phyloP scores from a whole-genome alignment of 1,284 basidiomycete genomes.

The Fistulina hepatica region DNA sequence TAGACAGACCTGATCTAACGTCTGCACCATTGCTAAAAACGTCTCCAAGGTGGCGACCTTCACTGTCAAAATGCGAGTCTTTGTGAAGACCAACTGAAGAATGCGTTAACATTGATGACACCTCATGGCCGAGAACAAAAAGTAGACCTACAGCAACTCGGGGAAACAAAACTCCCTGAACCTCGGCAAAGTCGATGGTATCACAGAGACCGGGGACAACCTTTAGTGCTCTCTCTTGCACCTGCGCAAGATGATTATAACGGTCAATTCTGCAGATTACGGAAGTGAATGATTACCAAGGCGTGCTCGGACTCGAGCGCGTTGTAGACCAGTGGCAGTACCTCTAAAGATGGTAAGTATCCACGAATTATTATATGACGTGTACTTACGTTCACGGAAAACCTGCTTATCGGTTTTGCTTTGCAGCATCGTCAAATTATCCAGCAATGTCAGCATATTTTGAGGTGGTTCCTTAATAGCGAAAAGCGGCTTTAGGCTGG shows the following conservation, averaged over 20 bases:
- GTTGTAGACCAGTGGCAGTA: slow-evolving; percentile 91
- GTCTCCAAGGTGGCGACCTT: slow-evolving; percentile 86
- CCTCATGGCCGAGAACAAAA: slow-evolving; percentile 1
- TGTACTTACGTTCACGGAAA: slow-evolving; percentile 76
- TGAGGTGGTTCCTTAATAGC: slow-evolving; percentile 91
- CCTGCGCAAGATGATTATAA: slow-evolving; percentile 32
- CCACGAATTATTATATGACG: not conserved
- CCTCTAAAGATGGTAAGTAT: slow-evolving; percentile 45
- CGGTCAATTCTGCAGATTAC: slow-evolving; percentile 2
- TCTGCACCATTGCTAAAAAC: slow-evolving; percentile 88
- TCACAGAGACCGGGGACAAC: slow-evolving; percentile 84
- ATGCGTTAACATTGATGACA: slow-evolving; percentile 1
- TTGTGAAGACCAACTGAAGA: slow-evolving; percentile 74
- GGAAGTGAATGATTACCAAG: slow-evolving; percentile 32
- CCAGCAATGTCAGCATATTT: slow-evolving; percentile 88
- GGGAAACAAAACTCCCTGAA: slow-evolving; percentile 77
- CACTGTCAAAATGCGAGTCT: slow-evolving; percentile 76
- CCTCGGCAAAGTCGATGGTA: slow-evolving; percentile 87
- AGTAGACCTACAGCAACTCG: slow-evolving; percentile 65
- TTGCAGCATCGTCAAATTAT: slow-evolving; percentile 82
- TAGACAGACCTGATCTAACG: slow-evolving; percentile 72
- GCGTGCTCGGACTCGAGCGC: slow-evolving; percentile 90
- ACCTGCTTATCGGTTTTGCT: slow-evolving; percentile 80
- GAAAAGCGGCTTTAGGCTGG: slow-evolving; percentile 87
- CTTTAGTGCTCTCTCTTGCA: slow-evolving; percentile 88